phyloP scores from a whole-genome alignment of 1,139 yeast species.

The Debaryomycetaceae sp. region DNA sequence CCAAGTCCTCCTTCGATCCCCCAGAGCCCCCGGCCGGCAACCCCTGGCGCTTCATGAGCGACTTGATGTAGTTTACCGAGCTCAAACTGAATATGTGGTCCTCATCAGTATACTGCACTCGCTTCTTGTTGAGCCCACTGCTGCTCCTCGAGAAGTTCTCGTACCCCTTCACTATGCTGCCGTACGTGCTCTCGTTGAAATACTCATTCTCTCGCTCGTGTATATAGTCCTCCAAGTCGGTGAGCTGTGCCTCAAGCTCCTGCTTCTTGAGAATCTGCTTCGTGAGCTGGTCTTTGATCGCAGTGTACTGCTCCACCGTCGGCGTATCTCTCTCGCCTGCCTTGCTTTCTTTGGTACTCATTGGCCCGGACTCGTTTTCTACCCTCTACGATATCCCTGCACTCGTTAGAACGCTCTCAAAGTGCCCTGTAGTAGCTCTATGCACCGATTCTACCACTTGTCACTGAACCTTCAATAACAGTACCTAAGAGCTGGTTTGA shows the following conservation, averaged over 20 bases:
- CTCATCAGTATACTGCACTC: constrained; percentile 63
- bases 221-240: constrained; percentile 71
- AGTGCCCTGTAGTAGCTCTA: too few species aligned
- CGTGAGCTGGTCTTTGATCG: constrained; percentile 63
- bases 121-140: constrained; percentile 43
- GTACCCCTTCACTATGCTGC: constrained; percentile 86
- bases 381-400: neutral
- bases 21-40: constrained; percentile 7
- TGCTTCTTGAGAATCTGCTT: constrained; percentile 63
- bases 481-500: too few species aligned
- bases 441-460: too few species aligned
- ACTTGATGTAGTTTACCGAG: constrained; percentile 68
- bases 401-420: too few species aligned
- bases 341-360: neutral
- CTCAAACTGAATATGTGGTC: constrained; percentile 85
- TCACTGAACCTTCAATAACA: too few species aligned
- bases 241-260: constrained; percentile 59
- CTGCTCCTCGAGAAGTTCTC: constrained; percentile 69
- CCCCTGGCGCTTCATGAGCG: constrained; percentile 44
- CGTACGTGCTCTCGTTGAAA: constrained; percentile 64
- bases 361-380: neutral
- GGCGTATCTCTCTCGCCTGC: neutral
- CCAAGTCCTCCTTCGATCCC: constrained; percentile 33
- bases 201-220: constrained; percentile 79
- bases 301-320: constrained; percentile 54